Percentiles rank a stretch among this genome's conserved stretches.
Evolutionary conservation across 192 early-diverging fungal genomes (phyloP).

Genomic region (Diversispora eburnea): DNA sequence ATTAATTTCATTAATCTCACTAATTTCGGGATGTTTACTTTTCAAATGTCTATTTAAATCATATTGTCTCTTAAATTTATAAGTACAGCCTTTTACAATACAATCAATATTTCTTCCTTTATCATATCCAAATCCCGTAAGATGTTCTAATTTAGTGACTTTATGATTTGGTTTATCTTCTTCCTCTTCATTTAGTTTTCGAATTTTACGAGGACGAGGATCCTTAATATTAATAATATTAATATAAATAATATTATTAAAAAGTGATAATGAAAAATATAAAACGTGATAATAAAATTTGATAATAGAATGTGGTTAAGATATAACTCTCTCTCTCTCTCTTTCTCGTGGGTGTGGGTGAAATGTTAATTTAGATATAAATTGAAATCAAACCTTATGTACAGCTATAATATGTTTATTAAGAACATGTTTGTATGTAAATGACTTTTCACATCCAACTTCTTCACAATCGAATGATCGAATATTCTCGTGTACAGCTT

Average conservation of each 20-base stretch:
- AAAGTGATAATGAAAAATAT: neutral
- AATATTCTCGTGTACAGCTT: neutral
- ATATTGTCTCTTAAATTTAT: constrained; percentile 21
- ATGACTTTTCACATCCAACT: neutral
- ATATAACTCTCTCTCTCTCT: too few relatives aligned
- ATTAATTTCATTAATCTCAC: neutral
- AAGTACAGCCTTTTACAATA: neutral
- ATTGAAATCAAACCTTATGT: neutral
- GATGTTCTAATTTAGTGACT: constrained; percentile 6
- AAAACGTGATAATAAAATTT: too few relatives aligned
- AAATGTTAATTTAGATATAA: neutral
- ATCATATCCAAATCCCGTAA: constrained; percentile 14
- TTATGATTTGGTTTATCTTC: neutral
- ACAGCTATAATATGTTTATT: constrained; percentile 5
- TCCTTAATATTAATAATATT: constrained; percentile 2
- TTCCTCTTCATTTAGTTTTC: neutral
- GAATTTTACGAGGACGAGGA: neutral
- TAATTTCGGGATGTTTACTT: constrained; percentile 12
- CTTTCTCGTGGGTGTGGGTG: too few relatives aligned
- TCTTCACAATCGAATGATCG: neutral
- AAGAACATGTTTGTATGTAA: neutral
- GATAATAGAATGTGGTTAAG: too few relatives aligned
- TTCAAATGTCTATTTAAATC: constrained; percentile 21
- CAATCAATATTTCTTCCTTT: constrained; percentile 17
- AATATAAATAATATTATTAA: neutral